phyloP scores from a whole-genome alignment of 176 grass and related monocot genomes.

The Hsuehochloa calcarea region DNA sequence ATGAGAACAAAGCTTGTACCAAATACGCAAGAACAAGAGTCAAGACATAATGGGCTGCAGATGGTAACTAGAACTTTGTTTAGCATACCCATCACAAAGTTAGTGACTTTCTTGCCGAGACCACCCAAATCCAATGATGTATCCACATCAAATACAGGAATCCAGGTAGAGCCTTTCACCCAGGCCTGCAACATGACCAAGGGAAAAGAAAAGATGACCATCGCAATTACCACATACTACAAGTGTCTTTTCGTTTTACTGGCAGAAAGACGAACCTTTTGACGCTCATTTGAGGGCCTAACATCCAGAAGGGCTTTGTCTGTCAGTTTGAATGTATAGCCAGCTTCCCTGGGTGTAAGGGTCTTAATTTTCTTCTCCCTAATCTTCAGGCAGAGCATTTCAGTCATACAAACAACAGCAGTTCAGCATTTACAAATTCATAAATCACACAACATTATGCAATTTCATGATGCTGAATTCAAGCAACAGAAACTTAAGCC shows the following conservation, averaged over 20 bases:
- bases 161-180: conserved; percentile 94
- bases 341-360: conserved; percentile 90
- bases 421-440: neutral
- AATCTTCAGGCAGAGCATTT: conserved; percentile 60
- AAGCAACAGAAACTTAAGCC: neutral
- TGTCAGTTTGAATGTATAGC: conserved; percentile 83
- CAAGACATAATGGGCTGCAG: neutral
- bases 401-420: conserved; percentile 14
- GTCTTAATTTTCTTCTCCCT: conserved; percentile 95
- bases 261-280: conserved; percentile 55
- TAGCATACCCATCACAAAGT: conserved; percentile 83
- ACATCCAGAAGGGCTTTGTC: conserved; percentile 89
- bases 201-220: neutral
- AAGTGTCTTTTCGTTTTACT: neutral
- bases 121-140: conserved; percentile 44
- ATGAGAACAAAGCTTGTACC: neutral
- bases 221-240: neutral
- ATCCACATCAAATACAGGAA: conserved; percentile 91
- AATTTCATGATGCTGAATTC: neutral
- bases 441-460: neutral
- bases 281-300: conserved; percentile 72
- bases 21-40: neutral
- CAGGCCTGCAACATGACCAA: conserved; percentile 54
- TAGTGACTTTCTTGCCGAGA: conserved; percentile 74
- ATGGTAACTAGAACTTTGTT: neutral